A percentile compares a stretch with the other conserved stretches of the same genome.
phyloP scores from a whole-genome alignment of 805 yeast genomes.

The Yarrowia deformans region DNA sequence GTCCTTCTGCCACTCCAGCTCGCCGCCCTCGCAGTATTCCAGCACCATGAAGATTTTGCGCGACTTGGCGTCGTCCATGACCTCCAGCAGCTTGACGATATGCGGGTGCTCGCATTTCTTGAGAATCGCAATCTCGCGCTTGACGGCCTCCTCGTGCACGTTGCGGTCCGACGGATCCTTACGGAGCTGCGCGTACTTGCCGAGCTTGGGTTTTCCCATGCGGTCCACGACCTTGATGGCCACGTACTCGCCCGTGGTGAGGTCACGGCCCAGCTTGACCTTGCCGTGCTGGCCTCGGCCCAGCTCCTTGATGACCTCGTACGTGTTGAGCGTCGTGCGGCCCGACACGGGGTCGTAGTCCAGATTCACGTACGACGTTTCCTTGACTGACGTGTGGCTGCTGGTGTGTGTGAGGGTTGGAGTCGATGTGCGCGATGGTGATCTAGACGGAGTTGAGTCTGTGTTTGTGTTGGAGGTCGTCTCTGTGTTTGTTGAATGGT shows the following conservation, averaged over 20 bases:
- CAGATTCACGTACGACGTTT: conserved; percentile 77
- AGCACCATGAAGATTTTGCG: conserved; percentile 88
- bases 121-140: conserved; percentile 91
- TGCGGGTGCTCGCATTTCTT: conserved; percentile 91
- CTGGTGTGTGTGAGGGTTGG: conserved; percentile 5
- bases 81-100: conserved; percentile 86
- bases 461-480: too few species aligned
- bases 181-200: conserved; percentile 51
- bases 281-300: conserved; percentile 99
- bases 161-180: conserved; percentile 49
- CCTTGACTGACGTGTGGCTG: conserved; percentile 63
- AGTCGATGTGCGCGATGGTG: conserved; percentile 17
- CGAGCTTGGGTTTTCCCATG: conserved; percentile 62
- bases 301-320: conserved; percentile 84
- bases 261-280: conserved; percentile 86
- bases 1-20: conserved; percentile 57
- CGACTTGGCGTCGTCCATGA: conserved; percentile 82
- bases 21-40: conserved; percentile 91
- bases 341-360: conserved; percentile 89
- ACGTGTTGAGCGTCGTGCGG: conserved; percentile 83
- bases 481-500: neutral
- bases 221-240: conserved; percentile 94
- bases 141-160: conserved; percentile 66
- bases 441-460: neutral
- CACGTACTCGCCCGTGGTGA: conserved; percentile 64